Evolutionary conservation across 805 yeast genomes (phyloP).

Genomic region (Priceomyces castillae): DNA sequence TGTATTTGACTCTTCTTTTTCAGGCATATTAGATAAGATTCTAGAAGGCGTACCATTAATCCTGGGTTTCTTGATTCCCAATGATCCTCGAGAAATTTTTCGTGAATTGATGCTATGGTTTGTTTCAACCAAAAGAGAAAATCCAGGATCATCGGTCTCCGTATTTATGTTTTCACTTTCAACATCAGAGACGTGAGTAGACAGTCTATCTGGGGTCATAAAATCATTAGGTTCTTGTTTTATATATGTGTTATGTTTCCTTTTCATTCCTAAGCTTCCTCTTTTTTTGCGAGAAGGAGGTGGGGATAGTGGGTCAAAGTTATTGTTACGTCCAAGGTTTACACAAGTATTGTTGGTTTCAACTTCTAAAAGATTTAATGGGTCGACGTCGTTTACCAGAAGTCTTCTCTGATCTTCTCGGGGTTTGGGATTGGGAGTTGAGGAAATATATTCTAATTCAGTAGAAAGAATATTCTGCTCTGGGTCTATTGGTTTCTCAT

Average conservation of each 20-base stretch:
- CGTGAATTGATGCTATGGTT: not conserved
- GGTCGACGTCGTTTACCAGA: not conserved
- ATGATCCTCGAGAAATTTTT: not conserved
- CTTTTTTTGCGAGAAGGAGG: not conserved
- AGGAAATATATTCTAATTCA: not conserved
- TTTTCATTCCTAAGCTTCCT: slow-evolving; percentile 16
- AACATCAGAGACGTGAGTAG: not conserved
- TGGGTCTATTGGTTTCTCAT: not conserved
- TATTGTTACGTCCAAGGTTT: not conserved
- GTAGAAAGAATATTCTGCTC: slow-evolving; percentile 7
- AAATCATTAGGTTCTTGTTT: not conserved
- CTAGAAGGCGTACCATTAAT: too few species aligned
- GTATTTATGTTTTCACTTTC: not conserved
- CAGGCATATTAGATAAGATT: too few species aligned
- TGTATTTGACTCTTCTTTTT: not conserved
- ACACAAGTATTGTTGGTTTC: not conserved
- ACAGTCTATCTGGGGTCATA: slow-evolving; percentile 1
- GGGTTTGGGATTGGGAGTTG: not conserved
- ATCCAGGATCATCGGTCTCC: not conserved
- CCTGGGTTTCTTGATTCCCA: not conserved
- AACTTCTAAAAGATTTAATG: not conserved
- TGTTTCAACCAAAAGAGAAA: not conserved
- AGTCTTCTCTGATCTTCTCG: too few species aligned
- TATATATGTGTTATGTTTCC: not conserved
- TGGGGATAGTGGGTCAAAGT: not conserved